A percentile compares a stretch with the other conserved stretches of the same genome.
phyloP scores from a whole-genome alignment of 441 rosid species.

The Iberis amara region DNA sequence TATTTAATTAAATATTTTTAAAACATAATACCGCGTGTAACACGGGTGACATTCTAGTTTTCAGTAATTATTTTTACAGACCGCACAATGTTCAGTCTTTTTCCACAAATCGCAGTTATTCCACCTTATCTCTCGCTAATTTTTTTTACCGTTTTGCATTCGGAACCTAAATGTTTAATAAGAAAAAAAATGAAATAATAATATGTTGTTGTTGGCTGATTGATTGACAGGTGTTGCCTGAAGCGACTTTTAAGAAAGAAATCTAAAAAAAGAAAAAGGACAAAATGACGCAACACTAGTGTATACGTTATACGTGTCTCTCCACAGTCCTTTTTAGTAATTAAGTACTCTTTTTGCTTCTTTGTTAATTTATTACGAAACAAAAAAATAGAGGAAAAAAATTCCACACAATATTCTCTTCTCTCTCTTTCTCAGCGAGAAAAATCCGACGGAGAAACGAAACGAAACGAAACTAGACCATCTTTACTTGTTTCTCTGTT shows the following conservation, averaged over 20 bases:
- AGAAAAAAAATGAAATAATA: background rate
- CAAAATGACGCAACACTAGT: conserved; percentile 25
- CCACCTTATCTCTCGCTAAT: too few species aligned
- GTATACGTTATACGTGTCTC: conserved; percentile 30
- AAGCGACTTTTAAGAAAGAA: conserved; percentile 21
- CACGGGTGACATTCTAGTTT: too few species aligned
- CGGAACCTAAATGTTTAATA: too few species aligned
- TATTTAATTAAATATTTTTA: too few species aligned
- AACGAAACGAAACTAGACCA: too few species aligned
- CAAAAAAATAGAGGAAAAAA: conserved; percentile 23
- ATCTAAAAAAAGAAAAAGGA: conserved; percentile 22
- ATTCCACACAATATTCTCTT: conserved; percentile 32
- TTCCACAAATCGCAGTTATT: too few species aligned
- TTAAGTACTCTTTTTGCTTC: background rate
- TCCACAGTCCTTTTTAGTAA: background rate
- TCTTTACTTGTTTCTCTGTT: conserved; percentile 11
- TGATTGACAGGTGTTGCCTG: conserved; percentile 30
- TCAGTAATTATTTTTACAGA: too few species aligned
- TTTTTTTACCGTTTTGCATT: too few species aligned
- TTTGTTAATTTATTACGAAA: background rate
- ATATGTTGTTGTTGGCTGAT: conserved; percentile 12
- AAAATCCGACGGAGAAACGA: too few species aligned
- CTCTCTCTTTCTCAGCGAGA: conserved; percentile 23
- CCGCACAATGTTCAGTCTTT: too few species aligned
- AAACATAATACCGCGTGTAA: too few species aligned